Evolutionary conservation across 371 early-diverging fungal genomes (phyloP).

Genomic region (Batrachochytrium dendrobatidis): DNA sequence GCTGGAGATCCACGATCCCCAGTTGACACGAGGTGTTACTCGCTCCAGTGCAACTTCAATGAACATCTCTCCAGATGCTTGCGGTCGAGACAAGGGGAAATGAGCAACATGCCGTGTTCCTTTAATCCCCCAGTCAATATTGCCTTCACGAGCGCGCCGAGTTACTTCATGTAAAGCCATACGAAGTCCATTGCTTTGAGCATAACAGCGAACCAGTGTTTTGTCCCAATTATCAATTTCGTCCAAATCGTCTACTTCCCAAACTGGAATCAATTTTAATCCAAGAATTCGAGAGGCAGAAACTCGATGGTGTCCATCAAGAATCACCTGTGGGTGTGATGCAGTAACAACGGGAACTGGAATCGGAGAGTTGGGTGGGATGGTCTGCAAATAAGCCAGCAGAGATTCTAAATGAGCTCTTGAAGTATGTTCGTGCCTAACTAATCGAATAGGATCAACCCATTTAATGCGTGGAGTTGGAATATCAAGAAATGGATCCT

Average conservation of each 20-base stretch:
- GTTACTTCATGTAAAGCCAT: slow-evolving; percentile 2
- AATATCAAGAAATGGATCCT: slow-evolving; percentile 2
- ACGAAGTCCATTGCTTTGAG: background rate
- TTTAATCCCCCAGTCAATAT: slow-evolving; percentile 1
- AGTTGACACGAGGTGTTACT: slow-evolving; percentile 8
- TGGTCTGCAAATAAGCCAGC: background rate
- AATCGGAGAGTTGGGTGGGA: slow-evolving; percentile 7
- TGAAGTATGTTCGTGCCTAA: slow-evolving; percentile 1
- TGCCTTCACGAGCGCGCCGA: slow-evolving; percentile 3
- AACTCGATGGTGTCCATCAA: slow-evolving; percentile 20
- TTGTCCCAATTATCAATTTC: slow-evolving; percentile 9
- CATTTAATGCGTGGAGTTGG: background rate
- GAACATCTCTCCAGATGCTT: background rate
- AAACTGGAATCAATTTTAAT: slow-evolving; percentile 10
- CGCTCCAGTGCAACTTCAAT: slow-evolving; percentile 1
- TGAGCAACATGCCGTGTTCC: slow-evolving; percentile 7
- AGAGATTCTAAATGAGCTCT: slow-evolving; percentile 1
- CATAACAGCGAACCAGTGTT: slow-evolving; percentile 5
- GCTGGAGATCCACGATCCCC: slow-evolving; percentile 4
- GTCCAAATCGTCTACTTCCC: slow-evolving; percentile 13
- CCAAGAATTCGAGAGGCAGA: slow-evolving; percentile 10
- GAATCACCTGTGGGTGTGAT: slow-evolving; percentile 11
- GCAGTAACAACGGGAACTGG: slow-evolving; percentile 13
- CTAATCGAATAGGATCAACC: background rate
- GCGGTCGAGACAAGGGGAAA: background rate